Evolutionary conservation across 1,139 yeast genomes (phyloP), one percentile per base, ranked within the genome.

Genomic region (Debaryomyces subglobosus): DNA sequence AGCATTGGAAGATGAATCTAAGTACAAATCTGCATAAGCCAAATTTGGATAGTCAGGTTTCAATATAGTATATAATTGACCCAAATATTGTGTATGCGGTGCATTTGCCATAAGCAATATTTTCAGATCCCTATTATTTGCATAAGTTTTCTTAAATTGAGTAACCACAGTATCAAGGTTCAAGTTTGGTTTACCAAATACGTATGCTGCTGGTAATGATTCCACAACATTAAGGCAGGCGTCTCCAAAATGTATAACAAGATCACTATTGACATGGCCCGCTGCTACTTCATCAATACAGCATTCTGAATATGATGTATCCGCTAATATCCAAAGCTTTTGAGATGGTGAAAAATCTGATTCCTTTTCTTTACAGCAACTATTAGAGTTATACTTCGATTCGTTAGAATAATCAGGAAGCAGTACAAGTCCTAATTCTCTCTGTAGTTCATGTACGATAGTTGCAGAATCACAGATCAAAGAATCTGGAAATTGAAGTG

Each of bases 201-300:
- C 86, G 62, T 88, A 91, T 0, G 84, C 82, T 0, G 91, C 89
- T 0, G 88, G 82, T n/a, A 89, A 64, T 44, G 80, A 82, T 40
- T 79, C 83, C 5, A 89, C 84, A 0, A 92, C 86, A 56, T 88
- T 91, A 59, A 94, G 69, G 65, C 99, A 94, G 0, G 98, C 95
- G 62, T 90, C 96, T 3, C 99, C 99, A 65, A 91, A 90, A 66
- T 94, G 99, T 1, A 92, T 84, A 27, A 95, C 90, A 9, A 88
- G 69, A 54, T 92, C 96, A 20, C 96, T 94, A 6, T 73, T 64
- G 10, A 94, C 96, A 67, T 94, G 99, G 60, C 88, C 92, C 0
- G 97, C 96, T 0, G 99, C 98, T 20, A 94, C 96, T 61, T 91
- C 97, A 65, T 94, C 99, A 13, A 94, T 88, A 70, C 99, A 94